phyloP scores from a whole-genome alignment of 2,329 filamentous ascomycete genomes.

The Colletotrichum sp. region DNA sequence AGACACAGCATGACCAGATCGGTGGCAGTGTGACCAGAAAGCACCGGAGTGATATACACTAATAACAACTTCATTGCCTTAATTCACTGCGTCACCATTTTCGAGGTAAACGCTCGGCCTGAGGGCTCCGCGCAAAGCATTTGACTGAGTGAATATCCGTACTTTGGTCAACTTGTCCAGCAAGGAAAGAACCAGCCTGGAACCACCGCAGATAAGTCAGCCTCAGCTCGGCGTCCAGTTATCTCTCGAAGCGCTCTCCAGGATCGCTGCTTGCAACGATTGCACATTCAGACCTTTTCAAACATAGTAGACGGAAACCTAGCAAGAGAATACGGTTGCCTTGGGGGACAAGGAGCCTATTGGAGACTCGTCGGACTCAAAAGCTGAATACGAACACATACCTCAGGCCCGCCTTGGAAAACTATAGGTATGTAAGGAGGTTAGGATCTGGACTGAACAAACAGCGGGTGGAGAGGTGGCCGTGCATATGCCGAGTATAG shows the following conservation, averaged over 20 bases:
- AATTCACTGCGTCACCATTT: background rate
- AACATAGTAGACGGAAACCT: background rate
- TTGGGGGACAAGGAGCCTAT: background rate
- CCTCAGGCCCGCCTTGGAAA: background rate
- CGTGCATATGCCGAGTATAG: background rate
- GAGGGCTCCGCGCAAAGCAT: background rate
- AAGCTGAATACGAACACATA: background rate
- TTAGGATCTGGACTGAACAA: background rate
- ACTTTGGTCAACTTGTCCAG: background rate
- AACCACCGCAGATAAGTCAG: background rate
- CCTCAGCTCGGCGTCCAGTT: background rate
- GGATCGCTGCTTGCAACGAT: background rate
- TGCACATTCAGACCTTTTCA: background rate
- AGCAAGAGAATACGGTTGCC: background rate
- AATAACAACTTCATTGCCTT: background rate
- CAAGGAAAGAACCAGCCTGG: background rate
- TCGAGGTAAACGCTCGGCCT: background rate
- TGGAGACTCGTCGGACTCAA: background rate
- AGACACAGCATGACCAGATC: background rate
- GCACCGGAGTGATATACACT: background rate
- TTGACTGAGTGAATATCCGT: background rate
- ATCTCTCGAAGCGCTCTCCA: background rate
- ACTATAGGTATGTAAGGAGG: background rate
- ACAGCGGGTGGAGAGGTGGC: background rate
- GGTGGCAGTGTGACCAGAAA: background rate